phyloP scores from a whole-genome alignment of 2,329 filamentous ascomycete species.

The Diaporthe vexans region DNA sequence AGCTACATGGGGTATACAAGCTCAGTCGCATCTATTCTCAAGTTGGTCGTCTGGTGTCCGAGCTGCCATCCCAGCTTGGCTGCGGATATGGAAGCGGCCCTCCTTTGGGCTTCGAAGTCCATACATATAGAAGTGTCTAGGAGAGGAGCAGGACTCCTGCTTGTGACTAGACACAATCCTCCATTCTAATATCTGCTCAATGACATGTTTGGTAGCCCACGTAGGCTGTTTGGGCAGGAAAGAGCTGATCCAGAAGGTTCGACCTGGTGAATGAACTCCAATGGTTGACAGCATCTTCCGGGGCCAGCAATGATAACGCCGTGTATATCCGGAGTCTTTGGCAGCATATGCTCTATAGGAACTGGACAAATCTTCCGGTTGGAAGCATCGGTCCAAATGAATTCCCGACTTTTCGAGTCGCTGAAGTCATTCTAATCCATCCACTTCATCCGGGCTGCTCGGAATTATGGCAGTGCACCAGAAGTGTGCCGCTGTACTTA shows the following conservation, averaged over 20 bases:
- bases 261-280: too few species aligned
- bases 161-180: background rate
- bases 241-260: too few species aligned
- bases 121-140: background rate
- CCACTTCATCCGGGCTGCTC: background rate
- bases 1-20: background rate
- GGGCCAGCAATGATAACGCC: too few species aligned
- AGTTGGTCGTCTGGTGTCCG: background rate
- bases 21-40: too few species aligned
- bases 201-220: background rate
- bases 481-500: background rate
- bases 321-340: too few species aligned
- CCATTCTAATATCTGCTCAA: background rate
- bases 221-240: too few species aligned
- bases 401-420: background rate
- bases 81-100: too few species aligned
- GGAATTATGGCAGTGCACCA: background rate
- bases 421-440: background rate
- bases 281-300: too few species aligned
- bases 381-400: background rate
- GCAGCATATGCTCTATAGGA: too few species aligned
- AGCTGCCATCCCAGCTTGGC: background rate
- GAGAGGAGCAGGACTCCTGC: background rate
- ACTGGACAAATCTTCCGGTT: background rate
- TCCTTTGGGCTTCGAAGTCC: background rate